These are phyloP conservation scores for Linnemannia hyalina DNA, from an alignment of 192 early-diverging fungal species.

Conservation along the genomic window DNA sequence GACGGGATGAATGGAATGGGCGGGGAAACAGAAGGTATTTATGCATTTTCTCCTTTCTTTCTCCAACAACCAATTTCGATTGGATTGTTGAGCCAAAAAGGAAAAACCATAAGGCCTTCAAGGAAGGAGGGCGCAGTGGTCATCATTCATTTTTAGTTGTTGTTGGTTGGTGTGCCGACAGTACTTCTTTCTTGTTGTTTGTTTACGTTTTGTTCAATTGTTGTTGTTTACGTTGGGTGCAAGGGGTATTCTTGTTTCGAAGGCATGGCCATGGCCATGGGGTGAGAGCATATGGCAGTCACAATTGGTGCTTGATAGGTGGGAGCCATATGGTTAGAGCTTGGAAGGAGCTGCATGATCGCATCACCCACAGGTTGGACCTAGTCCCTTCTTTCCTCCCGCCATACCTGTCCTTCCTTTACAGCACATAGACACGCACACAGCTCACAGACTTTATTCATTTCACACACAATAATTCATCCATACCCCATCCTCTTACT, in stretches of 20 bases:
- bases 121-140: background rate
- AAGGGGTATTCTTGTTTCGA: too few species aligned
- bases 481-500: too few species aligned
- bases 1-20: background rate
- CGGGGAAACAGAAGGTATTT: background rate
- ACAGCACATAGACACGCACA: too few species aligned
- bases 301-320: too few species aligned
- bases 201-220: background rate
- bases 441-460: too few species aligned
- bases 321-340: background rate
- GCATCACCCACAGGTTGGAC: too few species aligned
- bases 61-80: background rate
- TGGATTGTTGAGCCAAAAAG: conserved; percentile 1
- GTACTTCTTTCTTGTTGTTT: background rate
- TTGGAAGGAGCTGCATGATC: background rate
- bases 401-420: too few species aligned
- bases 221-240: background rate
- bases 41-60: background rate
- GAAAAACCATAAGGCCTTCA: conserved; percentile 7
- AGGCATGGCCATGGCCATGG: too few species aligned
- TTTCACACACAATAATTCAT: too few species aligned
- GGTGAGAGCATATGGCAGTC: too few species aligned
- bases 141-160: background rate
- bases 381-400: too few species aligned
- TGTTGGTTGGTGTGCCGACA: background rate